Conservation (phyloP, 352 stramenopile species). For the Phytophthora capsici region DNA sequence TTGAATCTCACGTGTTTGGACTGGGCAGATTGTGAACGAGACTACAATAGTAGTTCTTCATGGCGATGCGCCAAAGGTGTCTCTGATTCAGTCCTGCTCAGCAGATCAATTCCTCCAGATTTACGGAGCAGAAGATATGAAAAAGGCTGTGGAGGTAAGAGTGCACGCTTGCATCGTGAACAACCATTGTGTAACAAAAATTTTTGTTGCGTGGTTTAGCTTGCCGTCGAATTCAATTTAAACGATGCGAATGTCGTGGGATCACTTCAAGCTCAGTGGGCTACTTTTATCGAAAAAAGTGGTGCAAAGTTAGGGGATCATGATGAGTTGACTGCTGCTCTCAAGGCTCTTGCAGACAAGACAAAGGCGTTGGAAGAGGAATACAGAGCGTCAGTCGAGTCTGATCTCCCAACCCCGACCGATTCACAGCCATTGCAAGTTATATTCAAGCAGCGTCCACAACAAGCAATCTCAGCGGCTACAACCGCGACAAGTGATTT, state of each 20-base stretch:
- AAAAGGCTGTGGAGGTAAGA: constrained; percentile 70
- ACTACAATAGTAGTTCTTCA: constrained; percentile 75
- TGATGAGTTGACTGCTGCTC: constrained; percentile 43
- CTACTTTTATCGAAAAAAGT: constrained; percentile 33
- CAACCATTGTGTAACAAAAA: constrained; percentile 7
- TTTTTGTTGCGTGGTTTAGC: constrained; percentile 34
- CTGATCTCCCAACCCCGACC: constrained; percentile 32
- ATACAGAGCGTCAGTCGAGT: constrained; percentile 45
- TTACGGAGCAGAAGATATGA: constrained; percentile 65
- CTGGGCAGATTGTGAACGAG: constrained; percentile 67
- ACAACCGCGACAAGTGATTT: constrained; percentile 36
- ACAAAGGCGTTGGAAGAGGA: constrained; percentile 61
- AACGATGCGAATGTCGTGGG: constrained; percentile 65
- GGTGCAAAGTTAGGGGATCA: constrained; percentile 24
- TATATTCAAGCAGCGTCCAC: constrained; percentile 86
- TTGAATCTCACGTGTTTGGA: neutral
- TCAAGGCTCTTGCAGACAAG: constrained; percentile 58
- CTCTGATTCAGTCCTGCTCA: constrained; percentile 74
- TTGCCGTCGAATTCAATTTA: constrained; percentile 77
- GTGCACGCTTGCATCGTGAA: neutral
- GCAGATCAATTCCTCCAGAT: constrained; percentile 76
- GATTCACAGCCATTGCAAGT: constrained; percentile 69
- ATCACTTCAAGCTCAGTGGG: constrained; percentile 65
- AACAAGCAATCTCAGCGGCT: constrained; percentile 38
- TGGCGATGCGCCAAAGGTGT: constrained; percentile 78